Evolutionary conservation across 768 basidiomycete species (phyloP), one percentile per base, ranked within the genome.

Genomic region (Xerocomus brunneocitrinus): DNA sequence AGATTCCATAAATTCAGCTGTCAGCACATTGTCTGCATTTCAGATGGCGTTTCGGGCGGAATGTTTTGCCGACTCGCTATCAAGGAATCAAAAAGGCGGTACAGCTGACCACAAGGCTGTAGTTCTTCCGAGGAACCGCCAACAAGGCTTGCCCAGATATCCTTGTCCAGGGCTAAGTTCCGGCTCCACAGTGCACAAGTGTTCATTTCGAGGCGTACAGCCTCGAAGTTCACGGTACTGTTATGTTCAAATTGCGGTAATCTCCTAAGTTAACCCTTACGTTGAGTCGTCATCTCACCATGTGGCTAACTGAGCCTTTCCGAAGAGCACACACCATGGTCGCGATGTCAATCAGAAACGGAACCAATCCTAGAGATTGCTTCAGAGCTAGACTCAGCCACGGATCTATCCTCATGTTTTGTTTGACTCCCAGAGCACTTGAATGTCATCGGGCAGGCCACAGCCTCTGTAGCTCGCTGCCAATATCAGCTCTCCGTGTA

Each of bases 71-170:
- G 19, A 39, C 19, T 8, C 38, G 39, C 41, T 43, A 32, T 31
- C 32, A 46, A 30, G 48, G 53, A 41, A 54, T 61, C 54, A 60
- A 10, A 39, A 52, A 60, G 58, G 62, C 61, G 34, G 50, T 63
- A 44, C 55, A 52, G 9, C 27, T 40, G n/a, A 24, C n/a, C 39
- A 40, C n/a, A 34, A 43, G 25, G 3, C 55, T 58, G 56, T 39
- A 62, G 54, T 62, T 62, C 63, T 28, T 31, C 47, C 51, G 44
- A 39, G 14, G 22, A 24, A 49, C 32, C 6, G 8, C 8, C 28
- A 4, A 28, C 28, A 28, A 28, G 28, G 39, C 39, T 40, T 42
- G 41, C 24, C 36, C 12, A 24, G 4, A 25, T 25, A 24, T 41
- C 40, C 39, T 42, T 27, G 24, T 44, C 28, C 41, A 13, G 13